Base-by-base conservation (phyloP, 2,329 filamentous ascomycete genomes). In the Pochonia chlamydosporia region DNA sequence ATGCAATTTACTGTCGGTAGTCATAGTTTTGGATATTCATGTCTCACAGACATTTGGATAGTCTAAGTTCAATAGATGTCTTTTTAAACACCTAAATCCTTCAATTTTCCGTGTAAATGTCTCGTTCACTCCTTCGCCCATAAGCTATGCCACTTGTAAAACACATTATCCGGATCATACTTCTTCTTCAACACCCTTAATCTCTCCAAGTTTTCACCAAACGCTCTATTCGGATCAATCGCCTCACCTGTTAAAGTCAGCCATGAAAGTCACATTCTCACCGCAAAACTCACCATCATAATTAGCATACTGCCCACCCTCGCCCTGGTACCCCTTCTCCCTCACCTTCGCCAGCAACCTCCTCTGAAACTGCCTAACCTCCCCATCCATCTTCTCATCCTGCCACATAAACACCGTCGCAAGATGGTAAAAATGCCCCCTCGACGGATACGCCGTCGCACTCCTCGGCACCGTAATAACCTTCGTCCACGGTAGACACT, bases 381-480 rank as follows among this genome's bases (percentile, higher is more conserved):
- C 57, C 1, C 28, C 26, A 49, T 75, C 72, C 20, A 66, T 61
- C 6, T 51, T 55, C 3, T 56, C 31, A 31, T 70, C 63, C 2
- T 63, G 61, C 72, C 73, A 75, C 10, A 64, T 61, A 25, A 71
- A 61, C 5, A 57, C 54, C 2, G 70, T 62, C 44, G 70, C 59
- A 2, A 67, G 66, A 41, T 76, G 72, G 50, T 71, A 71, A 31
- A 71, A 70, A 5, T 56, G 56, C 7, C 69, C 71, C 4, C 73
- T 64, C 50, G 70, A 73, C 3, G 71, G 68, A 47, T 73, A 73
- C 0, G 73, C 68, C 5, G 68, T 76, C 1, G 61, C 64, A 3
- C 60, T 50, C 1, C 61, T 52, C 0, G 61, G 54, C 4, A 72
- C 59, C n/a, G 61, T 54, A 2, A 62, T 60, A 21, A 70, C 60